These are phyloP conservation scores for Dactylellina leptospora DNA, from an alignment of 2,329 filamentous ascomycete genomes.

Conservation along the genomic window DNA sequence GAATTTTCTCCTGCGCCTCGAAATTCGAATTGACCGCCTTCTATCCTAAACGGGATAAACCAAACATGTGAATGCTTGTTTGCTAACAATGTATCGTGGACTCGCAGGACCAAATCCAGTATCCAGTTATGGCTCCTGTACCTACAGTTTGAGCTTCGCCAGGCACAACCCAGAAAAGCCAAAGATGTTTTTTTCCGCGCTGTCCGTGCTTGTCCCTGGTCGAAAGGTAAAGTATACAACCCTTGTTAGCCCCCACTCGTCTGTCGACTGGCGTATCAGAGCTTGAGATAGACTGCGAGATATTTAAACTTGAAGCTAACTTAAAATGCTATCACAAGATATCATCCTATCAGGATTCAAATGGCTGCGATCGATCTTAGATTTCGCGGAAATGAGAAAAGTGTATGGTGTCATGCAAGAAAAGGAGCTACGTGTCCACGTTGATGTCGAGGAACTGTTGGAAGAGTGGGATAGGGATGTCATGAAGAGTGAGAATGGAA, in stretches of 20 bases:
- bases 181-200: slow-evolving; percentile 68
- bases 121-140: slow-evolving; percentile 66
- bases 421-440: slow-evolving; percentile 70
- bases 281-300: neutral
- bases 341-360: slow-evolving; percentile 69
- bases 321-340: slow-evolving; percentile 56
- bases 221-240: slow-evolving; percentile 61
- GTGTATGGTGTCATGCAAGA: slow-evolving; percentile 68
- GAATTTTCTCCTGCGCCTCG: too few species aligned
- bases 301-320: slow-evolving; percentile 25
- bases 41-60: too few species aligned
- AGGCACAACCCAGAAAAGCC: slow-evolving; percentile 60
- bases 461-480: slow-evolving; percentile 58
- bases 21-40: too few species aligned
- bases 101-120: slow-evolving; percentile 59
- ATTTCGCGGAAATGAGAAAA: slow-evolving; percentile 64
- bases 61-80: neutral
- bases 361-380: slow-evolving; percentile 61
- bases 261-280: neutral
- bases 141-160: slow-evolving; percentile 64
- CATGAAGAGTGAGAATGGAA: slow-evolving; percentile 32
- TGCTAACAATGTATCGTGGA: slow-evolving; percentile 43
- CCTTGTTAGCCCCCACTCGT: neutral
- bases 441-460: slow-evolving; percentile 65
- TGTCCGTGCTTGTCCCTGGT: slow-evolving; percentile 70